phyloP scores from a whole-genome alignment of 768 basidiomycete species.

The Serendipita sp. region DNA sequence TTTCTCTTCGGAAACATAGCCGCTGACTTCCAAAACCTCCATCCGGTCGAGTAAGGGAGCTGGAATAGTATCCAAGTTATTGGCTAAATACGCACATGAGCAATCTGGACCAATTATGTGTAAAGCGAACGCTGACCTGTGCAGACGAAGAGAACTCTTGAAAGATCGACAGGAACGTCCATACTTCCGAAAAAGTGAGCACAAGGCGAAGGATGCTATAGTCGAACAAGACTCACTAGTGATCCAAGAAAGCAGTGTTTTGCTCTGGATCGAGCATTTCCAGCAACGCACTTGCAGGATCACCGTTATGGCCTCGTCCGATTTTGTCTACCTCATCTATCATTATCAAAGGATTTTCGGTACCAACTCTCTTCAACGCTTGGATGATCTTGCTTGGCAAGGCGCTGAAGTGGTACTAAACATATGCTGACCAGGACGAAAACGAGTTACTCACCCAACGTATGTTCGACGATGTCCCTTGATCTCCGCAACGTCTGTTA shows the following conservation, averaged over 20 bases:
- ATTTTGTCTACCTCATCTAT: conserved; percentile 98
- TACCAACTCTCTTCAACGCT: conserved; percentile 81
- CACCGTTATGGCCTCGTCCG: conserved; percentile 77
- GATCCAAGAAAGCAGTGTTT: conserved; percentile 86
- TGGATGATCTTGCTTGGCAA: conserved; percentile 92
- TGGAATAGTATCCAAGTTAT: conserved; percentile 85
- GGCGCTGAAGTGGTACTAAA: conserved; percentile 32
- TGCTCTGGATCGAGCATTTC: conserved; percentile 95
- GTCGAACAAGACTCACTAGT: conserved; percentile 50
- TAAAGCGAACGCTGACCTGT: conserved; percentile 31
- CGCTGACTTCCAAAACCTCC: conserved; percentile 90
- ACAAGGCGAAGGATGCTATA: neutral
- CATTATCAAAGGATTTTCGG: conserved; percentile 84
- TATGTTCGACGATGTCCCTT: conserved; percentile 98
- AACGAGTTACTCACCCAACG: conserved; percentile 45
- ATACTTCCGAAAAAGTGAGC: conserved; percentile 37
- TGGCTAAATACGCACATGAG: conserved; percentile 30
- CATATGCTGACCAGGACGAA: neutral
- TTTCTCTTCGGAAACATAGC: conserved; percentile 91
- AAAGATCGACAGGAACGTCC: conserved; percentile 93
- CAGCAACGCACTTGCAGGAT: conserved; percentile 76
- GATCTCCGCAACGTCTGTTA: conserved; percentile 97
- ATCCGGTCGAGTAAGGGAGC: conserved; percentile 88
- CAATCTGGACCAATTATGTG: neutral
- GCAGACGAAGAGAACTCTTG: conserved; percentile 92